Percentiles rank a stretch among this genome's conserved stretches.
Conservation (phyloP, 148 eudicot species). For the Rhododendron ferrugineum region DNA sequence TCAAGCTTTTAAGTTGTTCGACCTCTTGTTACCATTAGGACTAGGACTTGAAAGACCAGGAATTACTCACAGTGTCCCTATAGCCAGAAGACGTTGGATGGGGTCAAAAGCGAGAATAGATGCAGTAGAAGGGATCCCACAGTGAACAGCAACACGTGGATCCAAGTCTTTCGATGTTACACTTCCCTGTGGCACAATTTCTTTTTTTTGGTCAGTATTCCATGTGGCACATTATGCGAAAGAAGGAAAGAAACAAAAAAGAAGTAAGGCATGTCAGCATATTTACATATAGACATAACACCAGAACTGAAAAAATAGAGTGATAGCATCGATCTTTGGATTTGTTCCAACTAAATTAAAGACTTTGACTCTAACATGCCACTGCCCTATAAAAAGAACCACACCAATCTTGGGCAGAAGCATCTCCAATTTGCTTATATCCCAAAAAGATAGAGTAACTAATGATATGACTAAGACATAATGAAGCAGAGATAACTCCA, state of each 20-base stretch:
- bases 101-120: slow-evolving; percentile 85
- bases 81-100: slow-evolving; percentile 79
- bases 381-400: neutral
- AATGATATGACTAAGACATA: neutral
- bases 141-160: slow-evolving; percentile 61
- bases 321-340: neutral
- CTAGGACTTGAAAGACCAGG: neutral
- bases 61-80: slow-evolving; percentile 76
- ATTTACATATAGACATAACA: neutral
- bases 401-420: neutral
- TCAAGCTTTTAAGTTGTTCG: neutral
- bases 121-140: slow-evolving; percentile 93
- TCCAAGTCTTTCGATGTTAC: slow-evolving; percentile 33
- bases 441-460: neutral
- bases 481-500: neutral
- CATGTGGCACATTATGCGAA: slow-evolving; percentile 22
- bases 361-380: neutral
- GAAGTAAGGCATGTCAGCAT: neutral
- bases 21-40: neutral
- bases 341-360: neutral
- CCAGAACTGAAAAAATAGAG: neutral
- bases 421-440: neutral
- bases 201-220: neutral
- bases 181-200: slow-evolving; percentile 17
- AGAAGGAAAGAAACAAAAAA: neutral